Conservation (phyloP, 192 early-diverging fungal genomes). For the Entomortierella lignicola region DNA sequence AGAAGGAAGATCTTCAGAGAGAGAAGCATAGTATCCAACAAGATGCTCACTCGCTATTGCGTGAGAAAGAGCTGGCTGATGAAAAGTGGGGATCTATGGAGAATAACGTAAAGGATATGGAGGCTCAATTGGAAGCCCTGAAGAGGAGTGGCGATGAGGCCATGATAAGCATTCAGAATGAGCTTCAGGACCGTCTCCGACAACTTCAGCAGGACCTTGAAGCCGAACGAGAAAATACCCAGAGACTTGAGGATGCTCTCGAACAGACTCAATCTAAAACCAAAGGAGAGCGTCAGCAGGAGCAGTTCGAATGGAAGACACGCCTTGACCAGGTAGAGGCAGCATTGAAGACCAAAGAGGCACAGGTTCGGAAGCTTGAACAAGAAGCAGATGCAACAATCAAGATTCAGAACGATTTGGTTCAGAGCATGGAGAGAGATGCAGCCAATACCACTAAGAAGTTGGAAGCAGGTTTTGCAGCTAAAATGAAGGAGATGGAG, state of each 20-base stretch:
- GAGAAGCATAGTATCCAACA: conserved; percentile 7
- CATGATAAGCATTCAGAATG: conserved; percentile 12
- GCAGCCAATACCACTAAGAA: conserved; percentile 32
- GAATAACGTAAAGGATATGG: conserved; percentile 6
- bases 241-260: conserved; percentile 14
- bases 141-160: conserved; percentile 23
- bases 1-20: not conserved
- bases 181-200: conserved; percentile 10
- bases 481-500: conserved; percentile 46
- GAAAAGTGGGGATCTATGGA: conserved; percentile 7
- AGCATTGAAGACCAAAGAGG: conserved; percentile 41
- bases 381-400: conserved; percentile 52
- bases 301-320: conserved; percentile 38
- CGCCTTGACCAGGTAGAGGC: conserved; percentile 42
- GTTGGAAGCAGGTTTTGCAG: conserved; percentile 20
- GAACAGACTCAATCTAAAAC: conserved; percentile 25
- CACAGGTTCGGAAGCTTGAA: conserved; percentile 42
- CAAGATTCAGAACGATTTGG: conserved; percentile 47
- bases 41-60: not conserved
- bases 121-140: conserved; percentile 16
- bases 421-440: conserved; percentile 55
- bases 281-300: conserved; percentile 23
- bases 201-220: conserved; percentile 19
- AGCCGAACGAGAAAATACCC: conserved; percentile 11
- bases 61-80: conserved; percentile 4